Evolutionary conservation across 495 filamentous ascomycete species (phyloP), one percentile per base, ranked within the genome.

Genomic region (Coniosporium apollinis): DNA sequence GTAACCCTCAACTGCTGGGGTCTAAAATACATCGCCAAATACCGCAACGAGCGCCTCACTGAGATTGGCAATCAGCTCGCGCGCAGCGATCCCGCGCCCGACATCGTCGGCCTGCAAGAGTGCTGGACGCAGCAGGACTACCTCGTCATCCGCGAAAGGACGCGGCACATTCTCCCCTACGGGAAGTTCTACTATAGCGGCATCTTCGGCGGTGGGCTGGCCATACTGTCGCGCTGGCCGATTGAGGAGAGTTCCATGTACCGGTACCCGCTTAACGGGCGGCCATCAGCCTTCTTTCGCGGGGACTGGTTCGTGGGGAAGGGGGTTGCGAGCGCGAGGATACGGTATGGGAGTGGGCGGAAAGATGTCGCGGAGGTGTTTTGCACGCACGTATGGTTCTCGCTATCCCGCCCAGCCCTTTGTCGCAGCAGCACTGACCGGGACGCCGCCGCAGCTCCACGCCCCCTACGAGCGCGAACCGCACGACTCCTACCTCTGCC

Each of bases 271-370:
- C 63, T 97, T 16, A 94, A 94, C 53, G 91, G 91, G 14, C 70
- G 87, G 13, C 91, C 89, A 2, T 82, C 82, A 4, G 86, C 85
- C 4, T 93, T 96, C 59, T 93, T 75, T 56, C 67, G 87, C 33
- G 89, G 89, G 3, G 89, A 94, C 57, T 92, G 83, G 82, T 87
- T 65, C 46, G 87, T 94, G 4, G 89, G 91, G 0, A 94, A 96
- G 54, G 89, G 89, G 4, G 82, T 97, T 2, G 89, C 89, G 5
- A 79, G 72, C 49, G 87, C 87, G 4, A 64, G 70, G 34, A 77
- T 96, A 32, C 65, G 81, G 9, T 78, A 76, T 39, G 83, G 85
- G 1, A 60, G 72, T 3, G 68, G 57, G 0, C 50, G 51, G 14
- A 66, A 72, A 41, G 78, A 86, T 45, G 60, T 89, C n/a, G 56